A percentile compares a stretch with the other conserved stretches of the same genome.
Conservation (phyloP, 2,329 filamentous ascomycete species). For the Didymella lethalis region DNA sequence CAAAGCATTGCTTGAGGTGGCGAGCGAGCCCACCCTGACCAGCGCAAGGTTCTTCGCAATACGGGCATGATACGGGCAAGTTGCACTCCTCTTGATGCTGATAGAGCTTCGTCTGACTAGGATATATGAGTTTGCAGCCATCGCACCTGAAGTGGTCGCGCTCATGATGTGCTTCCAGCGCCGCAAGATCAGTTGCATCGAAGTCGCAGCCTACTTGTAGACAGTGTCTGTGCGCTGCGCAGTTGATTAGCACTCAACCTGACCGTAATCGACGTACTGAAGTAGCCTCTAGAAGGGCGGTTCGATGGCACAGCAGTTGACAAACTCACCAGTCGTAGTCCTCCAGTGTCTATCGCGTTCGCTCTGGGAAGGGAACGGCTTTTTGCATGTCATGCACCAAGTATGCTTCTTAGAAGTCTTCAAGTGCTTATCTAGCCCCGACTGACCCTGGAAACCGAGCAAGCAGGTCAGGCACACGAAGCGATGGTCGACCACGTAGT, state of each 20-base stretch:
- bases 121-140: constrained; percentile 40
- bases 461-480: constrained; percentile 42
- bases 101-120: constrained; percentile 39
- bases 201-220: constrained; percentile 45
- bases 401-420: constrained; percentile 39
- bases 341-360: constrained; percentile 47
- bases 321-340: constrained; percentile 35
- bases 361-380: constrained; percentile 39
- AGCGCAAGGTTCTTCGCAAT: constrained; percentile 31
- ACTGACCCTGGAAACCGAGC: constrained; percentile 33
- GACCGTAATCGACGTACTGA: background rate
- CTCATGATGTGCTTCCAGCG: constrained; percentile 36
- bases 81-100: constrained; percentile 35
- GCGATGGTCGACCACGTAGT: constrained; percentile 37
- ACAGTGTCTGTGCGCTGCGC: constrained; percentile 43
- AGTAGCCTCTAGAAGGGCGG: too few relatives aligned
- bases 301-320: too few relatives aligned
- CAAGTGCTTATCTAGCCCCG: constrained; percentile 37
- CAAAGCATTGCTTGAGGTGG: constrained; percentile 36
- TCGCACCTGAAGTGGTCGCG: constrained; percentile 45
- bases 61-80: constrained; percentile 28
- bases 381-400: constrained; percentile 40
- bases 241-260: background rate
- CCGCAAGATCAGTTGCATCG: constrained; percentile 29
- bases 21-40: constrained; percentile 30